Evolutionary conservation across 2,329 filamentous ascomycete species (phyloP).

Genomic region (Alternaria burnsii): DNA sequence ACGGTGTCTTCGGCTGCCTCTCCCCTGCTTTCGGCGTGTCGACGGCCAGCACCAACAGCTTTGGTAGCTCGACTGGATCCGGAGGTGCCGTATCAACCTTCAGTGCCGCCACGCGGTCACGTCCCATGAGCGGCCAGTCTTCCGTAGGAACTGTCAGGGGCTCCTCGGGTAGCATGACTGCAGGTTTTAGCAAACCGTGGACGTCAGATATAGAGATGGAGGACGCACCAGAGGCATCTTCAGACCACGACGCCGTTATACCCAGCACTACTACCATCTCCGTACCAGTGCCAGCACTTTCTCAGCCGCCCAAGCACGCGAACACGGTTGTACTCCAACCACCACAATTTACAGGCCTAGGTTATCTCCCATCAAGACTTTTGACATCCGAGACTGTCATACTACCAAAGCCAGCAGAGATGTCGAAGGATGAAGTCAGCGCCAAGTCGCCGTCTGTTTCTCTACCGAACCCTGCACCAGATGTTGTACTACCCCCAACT

Average conservation of each 20-base stretch:
- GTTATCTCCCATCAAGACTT: not conserved
- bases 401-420: not conserved
- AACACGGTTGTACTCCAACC: not conserved
- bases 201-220: not conserved
- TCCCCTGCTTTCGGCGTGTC: fast-evolving
- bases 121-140: not conserved
- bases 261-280: not conserved
- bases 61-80: not conserved
- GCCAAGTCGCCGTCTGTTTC: not conserved
- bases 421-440: not conserved
- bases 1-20: not conserved
- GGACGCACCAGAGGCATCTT: fast-evolving
- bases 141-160: not conserved
- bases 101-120: not conserved
- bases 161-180: not conserved
- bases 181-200: not conserved
- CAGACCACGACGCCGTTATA: not conserved
- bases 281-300: not conserved
- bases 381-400: not conserved
- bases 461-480: not conserved
- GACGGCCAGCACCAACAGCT: fast-evolving
- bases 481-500: not conserved
- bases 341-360: not conserved
- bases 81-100: not conserved
- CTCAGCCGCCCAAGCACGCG: not conserved